Evolutionary conservation across 768 basidiomycete genomes (phyloP).

Genomic region (Hericium coralloides): DNA sequence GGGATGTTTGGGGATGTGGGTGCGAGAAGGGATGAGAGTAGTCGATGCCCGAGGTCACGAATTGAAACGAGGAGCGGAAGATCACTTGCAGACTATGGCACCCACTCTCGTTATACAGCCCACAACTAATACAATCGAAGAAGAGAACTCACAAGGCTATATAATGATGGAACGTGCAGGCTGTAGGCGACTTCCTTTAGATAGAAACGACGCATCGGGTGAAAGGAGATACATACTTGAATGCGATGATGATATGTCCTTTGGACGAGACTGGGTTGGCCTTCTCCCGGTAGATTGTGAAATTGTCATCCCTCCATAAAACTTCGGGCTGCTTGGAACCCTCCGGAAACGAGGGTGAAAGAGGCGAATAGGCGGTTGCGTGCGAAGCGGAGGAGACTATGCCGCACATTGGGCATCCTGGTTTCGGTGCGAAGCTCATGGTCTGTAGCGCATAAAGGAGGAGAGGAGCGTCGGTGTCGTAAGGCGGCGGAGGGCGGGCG

Average conservation of each 20-base stretch:
- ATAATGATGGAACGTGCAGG: conserved; percentile 72
- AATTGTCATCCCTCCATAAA: conserved; percentile 70
- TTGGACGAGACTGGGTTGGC: conserved; percentile 63
- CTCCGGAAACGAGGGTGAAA: conserved; percentile 35
- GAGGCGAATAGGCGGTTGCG: conserved; percentile 27
- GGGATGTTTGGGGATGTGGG: conserved; percentile 8
- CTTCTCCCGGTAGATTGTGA: conserved; percentile 66
- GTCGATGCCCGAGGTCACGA: conserved; percentile 45
- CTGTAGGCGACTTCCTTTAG: conserved; percentile 26
- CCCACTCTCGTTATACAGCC: too few species aligned
- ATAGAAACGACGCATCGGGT: conserved; percentile 1
- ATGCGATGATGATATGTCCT: conserved; percentile 63
- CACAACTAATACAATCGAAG: too few species aligned
- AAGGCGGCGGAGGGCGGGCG: not conserved
- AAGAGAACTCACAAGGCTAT: conserved; percentile 47
- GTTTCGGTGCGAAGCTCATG: conserved; percentile 51
- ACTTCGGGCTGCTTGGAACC: conserved; percentile 46
- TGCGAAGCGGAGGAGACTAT: conserved; percentile 51
- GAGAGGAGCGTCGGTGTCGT: not conserved
- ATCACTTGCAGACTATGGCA: conserved; percentile 58
- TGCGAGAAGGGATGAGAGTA: conserved; percentile 41
- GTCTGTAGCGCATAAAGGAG: not conserved
- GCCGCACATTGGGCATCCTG: conserved; percentile 72
- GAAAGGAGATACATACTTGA: conserved; percentile 47
- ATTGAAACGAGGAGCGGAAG: conserved; percentile 61